Evolutionary conservation across 345 rosid genomes (phyloP).

Genomic region (Rhizophora apiculata): DNA sequence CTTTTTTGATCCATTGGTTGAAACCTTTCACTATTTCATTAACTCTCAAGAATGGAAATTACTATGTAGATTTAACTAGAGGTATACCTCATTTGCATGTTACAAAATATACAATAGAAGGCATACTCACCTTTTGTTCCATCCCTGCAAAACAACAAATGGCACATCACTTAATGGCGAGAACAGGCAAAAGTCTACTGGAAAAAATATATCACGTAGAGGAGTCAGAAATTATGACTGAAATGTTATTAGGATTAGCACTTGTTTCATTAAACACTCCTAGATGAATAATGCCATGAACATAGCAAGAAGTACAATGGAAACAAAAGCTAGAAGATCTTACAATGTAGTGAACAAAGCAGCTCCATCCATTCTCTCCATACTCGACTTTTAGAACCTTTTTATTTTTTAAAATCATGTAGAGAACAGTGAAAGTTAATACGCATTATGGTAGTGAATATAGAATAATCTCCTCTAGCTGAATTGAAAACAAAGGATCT

Average conservation of each 20-base stretch:
- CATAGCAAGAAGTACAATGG: not conserved
- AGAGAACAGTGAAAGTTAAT: no score
- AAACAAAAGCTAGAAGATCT: slow-evolving; percentile 24
- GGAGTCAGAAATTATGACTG: no score
- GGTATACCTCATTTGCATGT: no score
- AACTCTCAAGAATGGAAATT: no score
- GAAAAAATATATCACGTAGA: not conserved
- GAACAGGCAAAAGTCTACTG: not conserved
- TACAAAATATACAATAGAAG: slow-evolving; percentile 2
- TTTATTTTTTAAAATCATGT: slow-evolving; percentile 4
- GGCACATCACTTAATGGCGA: not conserved
- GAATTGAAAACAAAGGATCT: not conserved
- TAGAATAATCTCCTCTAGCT: no score
- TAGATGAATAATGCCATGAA: no score
- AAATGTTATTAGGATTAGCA: no score
- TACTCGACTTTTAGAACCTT: slow-evolving; percentile 84
- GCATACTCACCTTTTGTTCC: slow-evolving; percentile 84
- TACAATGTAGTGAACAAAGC: slow-evolving; percentile 92
- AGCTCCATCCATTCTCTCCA: slow-evolving; percentile 88
- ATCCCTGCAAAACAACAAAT: slow-evolving; percentile 62
- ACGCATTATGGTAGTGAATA: no score
- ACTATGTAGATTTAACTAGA: no score
- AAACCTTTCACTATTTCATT: no score
- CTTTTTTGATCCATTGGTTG: no score
- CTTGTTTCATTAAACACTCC: no score